A percentile compares a stretch with the other conserved stretches of the same genome.
phyloP scores from a whole-genome alignment of 2,329 filamentous ascomycete genomes.

The Xylaria polymorpha region DNA sequence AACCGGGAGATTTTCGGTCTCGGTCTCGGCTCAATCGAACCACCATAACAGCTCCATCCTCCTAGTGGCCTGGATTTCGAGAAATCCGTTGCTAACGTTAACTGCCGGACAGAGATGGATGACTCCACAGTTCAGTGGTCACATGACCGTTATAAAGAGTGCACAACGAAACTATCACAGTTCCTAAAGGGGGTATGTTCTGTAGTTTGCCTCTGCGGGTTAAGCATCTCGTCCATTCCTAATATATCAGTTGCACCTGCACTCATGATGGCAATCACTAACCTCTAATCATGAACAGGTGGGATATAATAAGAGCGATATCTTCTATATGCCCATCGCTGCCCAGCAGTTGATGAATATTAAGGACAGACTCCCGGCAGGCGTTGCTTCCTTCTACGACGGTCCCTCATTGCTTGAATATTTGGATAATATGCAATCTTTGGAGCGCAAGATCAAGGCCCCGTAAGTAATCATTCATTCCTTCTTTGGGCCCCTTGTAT shows the following conservation, averaged over 20 bases:
- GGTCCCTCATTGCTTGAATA: constrained; percentile 94
- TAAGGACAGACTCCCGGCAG: constrained; percentile 85
- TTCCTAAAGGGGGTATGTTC: constrained; percentile 78
- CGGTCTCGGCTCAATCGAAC: neutral
- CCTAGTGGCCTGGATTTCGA: neutral
- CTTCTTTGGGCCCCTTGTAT: neutral
- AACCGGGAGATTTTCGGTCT: neutral
- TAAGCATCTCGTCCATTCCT: neutral
- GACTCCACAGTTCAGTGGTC: constrained; percentile 97
- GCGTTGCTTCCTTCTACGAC: constrained; percentile 82
- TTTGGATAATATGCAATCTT: constrained; percentile 90
- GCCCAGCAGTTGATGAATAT: constrained; percentile 88
- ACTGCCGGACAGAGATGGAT: constrained; percentile 77
- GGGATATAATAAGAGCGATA: constrained; percentile 94
- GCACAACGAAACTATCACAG: constrained; percentile 84
- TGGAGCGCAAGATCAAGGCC: constrained; percentile 95
- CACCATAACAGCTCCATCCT: neutral
- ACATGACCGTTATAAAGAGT: constrained; percentile 91
- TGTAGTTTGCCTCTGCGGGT: neutral
- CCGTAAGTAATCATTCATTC: constrained; percentile 57
- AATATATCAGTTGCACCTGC: neutral
- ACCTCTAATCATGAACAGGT: constrained; percentile 56
- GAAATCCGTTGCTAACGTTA: constrained; percentile 8
- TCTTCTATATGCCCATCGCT: constrained; percentile 96
- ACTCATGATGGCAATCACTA: neutral